Base-by-base conservation (phyloP, 805 yeast species). In the Spathaspora girioi region DNA sequence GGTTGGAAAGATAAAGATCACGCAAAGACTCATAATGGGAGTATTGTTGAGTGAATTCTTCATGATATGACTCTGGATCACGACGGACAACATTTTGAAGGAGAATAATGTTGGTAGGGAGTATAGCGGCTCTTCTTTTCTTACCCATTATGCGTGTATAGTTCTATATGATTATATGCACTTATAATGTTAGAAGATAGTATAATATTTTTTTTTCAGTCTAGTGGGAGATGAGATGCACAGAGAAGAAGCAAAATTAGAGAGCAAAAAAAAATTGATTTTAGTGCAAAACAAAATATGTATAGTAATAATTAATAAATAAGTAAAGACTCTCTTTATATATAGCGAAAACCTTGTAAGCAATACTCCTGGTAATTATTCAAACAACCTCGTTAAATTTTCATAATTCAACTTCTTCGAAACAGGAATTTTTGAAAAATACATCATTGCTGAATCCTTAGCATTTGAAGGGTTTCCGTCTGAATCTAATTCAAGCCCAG, bases 21-120 rank as follows among this genome's bases (percentile, higher is more conserved):
- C 96, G 77, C 52, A 91, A 72, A 2, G 98, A 88, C 65, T 87
- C 91, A 69, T 94, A 94, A 67, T 94, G 98, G 48, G 94, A 82
- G 65, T 86, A 90, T 66, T 94, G 99, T 61, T 91, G 94, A 40
- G 87, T 68, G 68, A 94, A 94, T 68, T 94, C 99, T 69, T 94
- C 99, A 53, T 83, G 83, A 66, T 94, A 94, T 0, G 98, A 92
- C 59, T 81, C 87, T 1, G 99, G 97, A 67, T 94, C 99, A 61
- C 97, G 79, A 59, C 92, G 86, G 9, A 94, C 96, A 56, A 94
- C 77, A 67, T 94, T 94, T 71, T 94, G 99, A 54, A 94, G 72
- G 55, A 93, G 74, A 38, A 96, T 92, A 64, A 94, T 87, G 69
- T 94, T 94, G 17, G 91, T 88, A 10, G 98, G 98, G 65, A 93